phyloP scores from a whole-genome alignment of 2,329 filamentous ascomycete species.

The Sporothrix luriei region DNA sequence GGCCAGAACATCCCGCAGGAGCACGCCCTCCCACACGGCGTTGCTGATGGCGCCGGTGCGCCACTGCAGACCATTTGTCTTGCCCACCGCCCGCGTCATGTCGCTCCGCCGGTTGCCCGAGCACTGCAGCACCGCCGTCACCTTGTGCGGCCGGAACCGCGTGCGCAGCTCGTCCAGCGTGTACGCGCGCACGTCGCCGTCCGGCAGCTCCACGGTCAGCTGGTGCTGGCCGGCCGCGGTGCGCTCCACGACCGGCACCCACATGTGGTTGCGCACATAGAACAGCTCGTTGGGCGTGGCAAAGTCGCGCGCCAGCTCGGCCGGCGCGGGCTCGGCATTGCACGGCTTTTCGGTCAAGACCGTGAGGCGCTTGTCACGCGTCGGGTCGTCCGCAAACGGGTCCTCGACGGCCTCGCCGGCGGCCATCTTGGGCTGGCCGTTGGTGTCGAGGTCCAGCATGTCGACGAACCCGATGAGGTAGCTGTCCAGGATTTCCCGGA shows the following conservation, averaged over 20 bases:
- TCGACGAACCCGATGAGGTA: constrained; percentile 66
- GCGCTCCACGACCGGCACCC: constrained; percentile 54
- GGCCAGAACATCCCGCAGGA: constrained; percentile 57
- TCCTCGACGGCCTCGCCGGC: constrained; percentile 60
- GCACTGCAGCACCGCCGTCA: constrained; percentile 62
- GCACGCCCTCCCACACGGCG: constrained; percentile 61
- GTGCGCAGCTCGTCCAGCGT: constrained; percentile 57
- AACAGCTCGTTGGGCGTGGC: constrained; percentile 59
- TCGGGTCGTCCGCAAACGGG: constrained; percentile 59
- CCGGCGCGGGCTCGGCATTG: constrained; percentile 62
- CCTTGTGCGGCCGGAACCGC: constrained; percentile 53
- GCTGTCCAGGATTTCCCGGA: constrained; percentile 65
- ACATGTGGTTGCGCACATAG: constrained; percentile 66
- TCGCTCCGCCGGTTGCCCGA: constrained; percentile 62
- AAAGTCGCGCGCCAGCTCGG: constrained; percentile 53
- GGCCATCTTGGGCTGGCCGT: constrained; percentile 50
- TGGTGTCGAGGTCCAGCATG: constrained; percentile 55
- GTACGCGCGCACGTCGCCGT: constrained; percentile 57
- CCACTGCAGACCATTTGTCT: constrained; percentile 63
- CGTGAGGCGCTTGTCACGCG: constrained; percentile 54
- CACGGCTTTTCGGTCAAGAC: constrained; percentile 59
- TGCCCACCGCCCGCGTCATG: constrained; percentile 55
- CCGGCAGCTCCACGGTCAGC: constrained; percentile 60
- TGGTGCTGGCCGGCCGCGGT: constrained; percentile 45
- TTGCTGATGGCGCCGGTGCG: constrained; percentile 62